Evolutionary conservation across 164 flowering plant species (phyloP), one percentile per base, ranked within the genome.

Genomic region (Cinnamomum micranthum): DNA sequence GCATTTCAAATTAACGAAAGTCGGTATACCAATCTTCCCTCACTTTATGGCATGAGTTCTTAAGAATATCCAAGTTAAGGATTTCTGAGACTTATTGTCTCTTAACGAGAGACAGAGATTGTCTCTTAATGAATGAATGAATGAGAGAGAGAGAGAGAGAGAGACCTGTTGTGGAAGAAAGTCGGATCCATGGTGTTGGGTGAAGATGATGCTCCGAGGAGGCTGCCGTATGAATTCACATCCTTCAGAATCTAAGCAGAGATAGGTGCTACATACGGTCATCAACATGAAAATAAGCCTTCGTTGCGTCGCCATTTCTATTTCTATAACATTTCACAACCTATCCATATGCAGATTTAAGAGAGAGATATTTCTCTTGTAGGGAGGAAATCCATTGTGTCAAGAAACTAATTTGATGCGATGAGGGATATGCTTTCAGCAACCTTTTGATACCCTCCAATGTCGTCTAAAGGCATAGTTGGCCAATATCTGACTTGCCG

Each of bases 131-230:
- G 23, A 59, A n/a, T 15, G 64, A 59, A 2, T 1, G 63, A 75
- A 27, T 0, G 33, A 31, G 23, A 28, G 41, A 66, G 75, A 31
- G 69, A 69, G 74, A 65, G 73, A 78, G 73, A 76, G 71, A 70
- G 64, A 50, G 28, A 87, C 91, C 88, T 88, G 91, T 76, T 88
- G 87, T 15, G 91, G 91, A 19, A 83, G 87, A 9, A 86, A 78
- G 9, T 82, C 77, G 5, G 87, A 76, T 15, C 78, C 78, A 6
- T 70, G 6, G 47, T 87, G 88, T 1, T 72, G 75, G 3, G 78
- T 83, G 72, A 71, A 50, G 71, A 88, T 76, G 25, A 82, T 64
- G 0, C 50, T 70, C 2, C 89, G 82, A 13, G 87, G 85, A 31
- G 82, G 82, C 1, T 82, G 87, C 17, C 91, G 82, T 28, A 62